Conservation (phyloP, 1,284 basidiomycete genomes). For the Chalciporus sp. region DNA sequence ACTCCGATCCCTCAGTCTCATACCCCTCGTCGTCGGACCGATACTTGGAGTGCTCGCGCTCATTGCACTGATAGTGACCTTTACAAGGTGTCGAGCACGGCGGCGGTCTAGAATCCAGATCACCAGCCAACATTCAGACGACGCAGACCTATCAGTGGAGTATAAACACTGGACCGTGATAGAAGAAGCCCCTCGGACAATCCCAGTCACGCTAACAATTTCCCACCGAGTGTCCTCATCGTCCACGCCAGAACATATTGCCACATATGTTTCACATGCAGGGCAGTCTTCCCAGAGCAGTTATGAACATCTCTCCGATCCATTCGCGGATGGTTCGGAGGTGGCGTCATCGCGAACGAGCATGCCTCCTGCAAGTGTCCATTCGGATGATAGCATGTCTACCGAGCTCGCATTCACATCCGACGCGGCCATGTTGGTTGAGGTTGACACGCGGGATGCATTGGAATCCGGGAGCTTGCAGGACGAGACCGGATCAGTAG, state of each 20-base stretch:
- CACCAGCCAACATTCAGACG: not conserved
- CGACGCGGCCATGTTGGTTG: not conserved
- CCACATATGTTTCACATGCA: not conserved
- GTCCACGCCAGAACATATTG: not conserved
- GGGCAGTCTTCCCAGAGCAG: conserved; percentile 17
- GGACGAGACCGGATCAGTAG: conserved; percentile 2
- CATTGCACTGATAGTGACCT: conserved; percentile 4
- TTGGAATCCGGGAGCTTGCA: not conserved
- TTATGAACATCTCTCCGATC: conserved; percentile 13
- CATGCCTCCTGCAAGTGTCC: not conserved
- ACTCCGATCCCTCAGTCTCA: conserved; percentile 5
- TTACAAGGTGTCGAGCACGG: conserved; percentile 8
- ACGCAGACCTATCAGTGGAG: not conserved
- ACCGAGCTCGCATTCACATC: conserved; percentile 6
- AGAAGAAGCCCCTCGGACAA: not conserved
- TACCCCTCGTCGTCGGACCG: conserved; percentile 12
- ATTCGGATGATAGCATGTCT: conserved; percentile 16
- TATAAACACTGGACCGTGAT: not conserved
- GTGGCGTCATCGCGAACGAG: conserved; percentile 16
- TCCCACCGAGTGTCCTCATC: not conserved
- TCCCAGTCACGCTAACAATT: not conserved
- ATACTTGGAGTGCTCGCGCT: conserved; percentile 10
- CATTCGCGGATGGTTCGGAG: conserved; percentile 16
- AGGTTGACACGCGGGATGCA: not conserved
- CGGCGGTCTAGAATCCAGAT: not conserved